A percentile compares a stretch with the other conserved stretches of the same genome.
These are phyloP conservation scores for Dryas alaskensis DNA, from an alignment of 306 rosid genomes.

Conservation along the genomic window DNA sequence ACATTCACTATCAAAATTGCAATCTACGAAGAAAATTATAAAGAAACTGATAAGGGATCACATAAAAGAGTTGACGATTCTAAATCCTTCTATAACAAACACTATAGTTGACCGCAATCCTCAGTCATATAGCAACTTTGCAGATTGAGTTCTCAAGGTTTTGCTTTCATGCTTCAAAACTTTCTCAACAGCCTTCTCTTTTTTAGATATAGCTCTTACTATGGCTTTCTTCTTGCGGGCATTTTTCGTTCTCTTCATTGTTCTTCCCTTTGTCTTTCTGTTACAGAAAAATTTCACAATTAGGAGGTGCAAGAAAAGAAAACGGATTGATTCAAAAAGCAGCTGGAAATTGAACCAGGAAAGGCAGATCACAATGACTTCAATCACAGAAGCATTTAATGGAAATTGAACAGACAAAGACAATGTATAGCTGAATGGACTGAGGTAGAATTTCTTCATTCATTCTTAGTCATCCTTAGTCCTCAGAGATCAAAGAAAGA, in stretches of 20 bases:
- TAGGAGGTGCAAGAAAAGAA: slow-evolving; percentile 5
- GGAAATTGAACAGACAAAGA: not conserved
- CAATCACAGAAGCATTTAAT: not conserved
- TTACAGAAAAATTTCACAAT: slow-evolving; percentile 14
- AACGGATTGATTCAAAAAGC: not conserved
- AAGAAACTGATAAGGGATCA: not conserved
- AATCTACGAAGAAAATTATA: not conserved
- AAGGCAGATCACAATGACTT: not conserved
- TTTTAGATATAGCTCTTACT: slow-evolving; percentile 59
- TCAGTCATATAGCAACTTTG: slow-evolving; percentile 73
- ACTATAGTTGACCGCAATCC: not conserved
- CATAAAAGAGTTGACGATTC: not conserved
- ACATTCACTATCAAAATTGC: not conserved
- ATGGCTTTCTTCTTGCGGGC: slow-evolving; percentile 62
- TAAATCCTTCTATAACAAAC: not conserved
- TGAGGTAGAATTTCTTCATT: not conserved
- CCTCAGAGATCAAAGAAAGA: not conserved
- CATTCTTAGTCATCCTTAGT: not conserved
- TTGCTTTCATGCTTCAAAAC: slow-evolving; percentile 57
- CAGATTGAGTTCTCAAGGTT: slow-evolving; percentile 62
- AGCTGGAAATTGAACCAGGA: not conserved
- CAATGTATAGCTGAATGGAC: not conserved
- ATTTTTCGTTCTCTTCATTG: slow-evolving; percentile 80
- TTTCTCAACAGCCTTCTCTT: slow-evolving; percentile 59
- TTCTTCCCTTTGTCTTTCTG: slow-evolving; percentile 78